Base-by-base conservation (phyloP, 202 grass and related monocot species). In the Elaeis oleifera region DNA sequence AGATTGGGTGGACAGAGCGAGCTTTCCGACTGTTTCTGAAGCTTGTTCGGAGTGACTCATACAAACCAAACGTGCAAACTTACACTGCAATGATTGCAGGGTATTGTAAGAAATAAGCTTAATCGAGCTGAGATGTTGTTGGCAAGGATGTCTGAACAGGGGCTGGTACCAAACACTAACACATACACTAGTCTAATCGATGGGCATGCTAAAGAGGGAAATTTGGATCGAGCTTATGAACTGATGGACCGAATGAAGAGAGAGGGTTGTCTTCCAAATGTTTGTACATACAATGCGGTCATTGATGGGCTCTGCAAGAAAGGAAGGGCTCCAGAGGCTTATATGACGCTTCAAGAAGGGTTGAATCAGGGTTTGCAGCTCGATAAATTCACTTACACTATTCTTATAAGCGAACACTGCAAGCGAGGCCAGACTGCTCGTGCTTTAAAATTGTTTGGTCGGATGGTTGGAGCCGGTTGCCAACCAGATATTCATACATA, bases 11-110 rank as follows among this genome's bases (percentile, higher is more conserved):
- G 92, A 91, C 68, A 0, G 92, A 96, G 72, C 61, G 84, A 53
- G 91, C 87, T 0, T 96, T 96, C 63, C 69, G 79, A n/a, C 88
- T 96, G 64, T 97, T 97, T 70, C 55, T 91, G 76, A 91, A 97
- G 76, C 92, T 97, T 23, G 59, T 91, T 22, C 85, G 71, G 73
- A 91, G 92, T 23, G 83, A 74, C 62, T 81, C 56, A 0, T 96
- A 96, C 71, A 90, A 85, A 77, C 91, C 84, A 0, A 90, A 96
- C 50, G 80, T 90, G 27, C 81, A 84, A 49, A 91, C 84, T 0
- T 96, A 96, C 61, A 96, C 91, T 22, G 79, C 79, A 32, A 96
- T 96, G 91, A 90, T 96, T 6, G 69, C 56, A 66, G 87, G 84
- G 49, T 97, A 91, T 50, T 97, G 87, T 61, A 89, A 79, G 91